Evolutionary conservation across 2,329 filamentous ascomycete genomes (phyloP).

Genomic region (Gnomoniopsis sp.): DNA sequence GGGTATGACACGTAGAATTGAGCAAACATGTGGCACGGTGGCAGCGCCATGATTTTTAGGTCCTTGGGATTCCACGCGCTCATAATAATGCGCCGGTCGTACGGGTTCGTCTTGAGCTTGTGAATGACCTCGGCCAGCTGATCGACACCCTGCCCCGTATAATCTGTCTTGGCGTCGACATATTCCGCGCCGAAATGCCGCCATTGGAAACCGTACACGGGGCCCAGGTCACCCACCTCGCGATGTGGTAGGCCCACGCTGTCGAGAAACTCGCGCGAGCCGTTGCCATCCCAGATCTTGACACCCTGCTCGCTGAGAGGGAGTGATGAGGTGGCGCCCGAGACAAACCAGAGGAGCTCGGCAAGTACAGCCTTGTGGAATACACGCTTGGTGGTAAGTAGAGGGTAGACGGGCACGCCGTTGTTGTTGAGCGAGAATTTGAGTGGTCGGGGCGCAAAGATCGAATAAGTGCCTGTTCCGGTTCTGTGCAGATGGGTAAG

Average conservation of each 20-base stretch:
- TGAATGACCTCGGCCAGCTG: constrained; percentile 87
- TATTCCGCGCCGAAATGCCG: constrained; percentile 96
- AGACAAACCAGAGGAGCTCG: constrained; percentile 95
- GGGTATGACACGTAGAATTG: constrained; percentile 90
- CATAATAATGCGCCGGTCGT: constrained; percentile 86
- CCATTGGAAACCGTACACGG: constrained; percentile 99
- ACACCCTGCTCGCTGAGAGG: constrained; percentile 76
- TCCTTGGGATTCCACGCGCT: constrained; percentile 93
- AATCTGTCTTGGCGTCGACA: constrained; percentile 73
- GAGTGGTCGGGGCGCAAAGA: constrained; percentile 83
- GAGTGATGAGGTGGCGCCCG: constrained; percentile 75
- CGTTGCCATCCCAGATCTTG: constrained; percentile 99
- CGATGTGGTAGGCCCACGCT: constrained; percentile 76
- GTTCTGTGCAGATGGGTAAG: constrained; percentile 52
- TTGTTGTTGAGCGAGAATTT: constrained; percentile 76
- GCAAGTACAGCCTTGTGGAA: constrained; percentile 86
- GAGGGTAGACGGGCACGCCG: constrained; percentile 69
- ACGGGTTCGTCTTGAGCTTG: constrained; percentile 79
- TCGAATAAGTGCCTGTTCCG: constrained; percentile 84
- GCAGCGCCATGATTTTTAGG: constrained; percentile 81
- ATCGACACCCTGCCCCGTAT: constrained; percentile 84
- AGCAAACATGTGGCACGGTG: constrained; percentile 96
- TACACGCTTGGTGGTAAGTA: constrained; percentile 96
- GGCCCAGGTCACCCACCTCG: constrained; percentile 84
- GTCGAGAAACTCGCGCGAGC: constrained; percentile 86